Evolutionary conservation across 2,329 filamentous ascomycete genomes (phyloP).

Genomic region (Paraconiothyrium brasiliense): DNA sequence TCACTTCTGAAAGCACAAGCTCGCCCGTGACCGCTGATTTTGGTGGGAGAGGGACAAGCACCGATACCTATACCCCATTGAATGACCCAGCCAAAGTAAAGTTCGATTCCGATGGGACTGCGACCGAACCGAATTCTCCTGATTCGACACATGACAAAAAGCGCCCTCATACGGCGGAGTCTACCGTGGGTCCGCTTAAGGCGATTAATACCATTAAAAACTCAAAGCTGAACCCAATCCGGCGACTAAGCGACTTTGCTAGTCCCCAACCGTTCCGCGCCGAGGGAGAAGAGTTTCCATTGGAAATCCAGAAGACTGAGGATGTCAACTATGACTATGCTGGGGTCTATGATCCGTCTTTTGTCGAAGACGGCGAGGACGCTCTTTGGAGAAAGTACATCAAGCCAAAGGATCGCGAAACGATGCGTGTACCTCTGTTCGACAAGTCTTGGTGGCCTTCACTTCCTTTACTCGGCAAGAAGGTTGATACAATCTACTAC

Average conservation of each 20-base stretch:
- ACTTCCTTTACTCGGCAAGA: constrained; percentile 82
- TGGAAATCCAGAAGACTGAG: constrained; percentile 36
- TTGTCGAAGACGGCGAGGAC: constrained; percentile 43
- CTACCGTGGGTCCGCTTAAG: constrained; percentile 27
- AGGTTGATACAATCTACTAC: constrained; percentile 94
- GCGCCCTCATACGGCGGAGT: constrained; percentile 24
- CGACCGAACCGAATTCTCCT: constrained; percentile 36
- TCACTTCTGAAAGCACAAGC: constrained; percentile 29
- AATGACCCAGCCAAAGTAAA: constrained; percentile 36
- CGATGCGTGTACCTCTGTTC: constrained; percentile 74
- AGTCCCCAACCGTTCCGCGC: constrained; percentile 56
- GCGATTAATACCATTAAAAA: constrained; percentile 35
- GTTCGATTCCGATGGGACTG: constrained; percentile 31
- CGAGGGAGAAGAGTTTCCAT: constrained; percentile 50
- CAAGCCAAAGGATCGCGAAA: constrained; percentile 82
- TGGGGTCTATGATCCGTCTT: constrained; percentile 42
- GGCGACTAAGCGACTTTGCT: constrained; percentile 48
- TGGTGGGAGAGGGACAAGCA: constrained; percentile 37
- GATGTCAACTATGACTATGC: constrained; percentile 43
- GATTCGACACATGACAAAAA: constrained; percentile 29
- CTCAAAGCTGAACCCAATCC: constrained; percentile 36
- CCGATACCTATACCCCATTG: constrained; percentile 44
- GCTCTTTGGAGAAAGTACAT: constrained; percentile 85
- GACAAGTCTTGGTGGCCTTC: constrained; percentile 74
- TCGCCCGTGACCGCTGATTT: constrained; percentile 44